Base-by-base conservation (phyloP, 495 filamentous ascomycete genomes). In the Filosporella fistucella region DNA sequence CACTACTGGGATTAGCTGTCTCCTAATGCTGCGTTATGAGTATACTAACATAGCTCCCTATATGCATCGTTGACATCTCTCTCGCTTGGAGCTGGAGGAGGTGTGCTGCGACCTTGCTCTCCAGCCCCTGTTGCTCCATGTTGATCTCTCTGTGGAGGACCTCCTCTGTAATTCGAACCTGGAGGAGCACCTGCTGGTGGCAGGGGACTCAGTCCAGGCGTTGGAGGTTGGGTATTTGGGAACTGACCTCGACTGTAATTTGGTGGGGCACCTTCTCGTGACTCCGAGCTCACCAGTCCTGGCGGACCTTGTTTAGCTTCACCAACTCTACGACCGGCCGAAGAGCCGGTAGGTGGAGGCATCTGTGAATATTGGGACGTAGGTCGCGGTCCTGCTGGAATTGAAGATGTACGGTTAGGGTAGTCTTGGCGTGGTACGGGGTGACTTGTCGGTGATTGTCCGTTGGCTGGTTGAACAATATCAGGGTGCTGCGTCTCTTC, bases 31-130 rank as follows among this genome's bases (percentile, higher is more conserved):
- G 8, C 2, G 11, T 6, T 18, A 11, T 17, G 8, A 25, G 20
- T 7, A 20, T 36, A 64, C 84, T 43, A 77, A 89, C 85, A 71
- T 29, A 88, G 63, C 57, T 89, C 82, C 51, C 88, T 74, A 28
- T 61, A 55, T 12, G 30, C 29, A 20, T 61, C 58, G 22, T 49
- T 38, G 6, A 54, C 55, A 36, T 58, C 55, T 29, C 42, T 42
- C 14, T 48, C 52, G 26, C 44, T 36, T 21, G 49, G 47, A 26
- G 46, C 45, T 33, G 55, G 51, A 57, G 62, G 68, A 56, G 68
- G 68, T 35, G 60, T 69, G 57, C 34, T 63, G 23, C 57, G 32
- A 9, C 59, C 52, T 34, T 55, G 49, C 32, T 57, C 51, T 7
- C 50, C 57, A 5, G 45, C 52, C 11, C 52, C 47, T 8, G 47